Base-by-base conservation (phyloP, 2,329 filamentous ascomycete species). In the Claviceps fusiformis region DNA sequence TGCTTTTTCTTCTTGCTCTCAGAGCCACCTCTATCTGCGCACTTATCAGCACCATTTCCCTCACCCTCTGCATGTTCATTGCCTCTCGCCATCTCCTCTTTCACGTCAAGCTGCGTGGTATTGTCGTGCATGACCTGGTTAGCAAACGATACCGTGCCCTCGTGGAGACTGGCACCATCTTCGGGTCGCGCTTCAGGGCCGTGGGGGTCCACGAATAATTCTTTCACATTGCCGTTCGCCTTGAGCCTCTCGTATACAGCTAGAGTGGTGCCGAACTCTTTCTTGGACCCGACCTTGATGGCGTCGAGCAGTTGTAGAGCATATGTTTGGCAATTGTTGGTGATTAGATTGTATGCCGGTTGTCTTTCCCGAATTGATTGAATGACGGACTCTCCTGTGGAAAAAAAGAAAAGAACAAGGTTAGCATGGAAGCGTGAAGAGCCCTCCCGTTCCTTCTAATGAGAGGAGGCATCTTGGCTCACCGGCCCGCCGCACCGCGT, bases 321-420 rank as follows among this genome's bases (percentile, higher is more conserved):
- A 57, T 77, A 81, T 19, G 76, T 81, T 59, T 82, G 79, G 63
- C 79, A 82, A 64, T 82, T 82, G 63, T 82, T 82, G 58, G 70
- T 76, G 62, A 82, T 80, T 55, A 82, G 70, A 54, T 81, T 80
- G 64, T 82, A 82, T 0, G 68, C 75, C 0, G 77, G 71, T 10
- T 72, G 70, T 52, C 68, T 71, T 39, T 71, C 64, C 7, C 78
- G 67, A 62, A 81, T 80, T 17, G 71, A 71, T 24, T 74, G 70
- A 41, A 81, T 81, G 0, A 76, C 74, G 59, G 74, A 74, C 56
- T 81, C 77, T 19, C 73, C 76, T 76, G 54, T 8, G 17, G 11
- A 8, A 7, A n/a, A 39, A 39, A 7, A 9, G 5, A 9, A n/a
- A 11, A n/a, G n/a, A n/a, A n/a, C n/a, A n/a, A n/a, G n/a, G 19